These are phyloP conservation scores for Bryoerythrophyllum caledonicum DNA, from an alignment of 225 moss, liverwort and hornwort species.

Conservation along the genomic window DNA sequence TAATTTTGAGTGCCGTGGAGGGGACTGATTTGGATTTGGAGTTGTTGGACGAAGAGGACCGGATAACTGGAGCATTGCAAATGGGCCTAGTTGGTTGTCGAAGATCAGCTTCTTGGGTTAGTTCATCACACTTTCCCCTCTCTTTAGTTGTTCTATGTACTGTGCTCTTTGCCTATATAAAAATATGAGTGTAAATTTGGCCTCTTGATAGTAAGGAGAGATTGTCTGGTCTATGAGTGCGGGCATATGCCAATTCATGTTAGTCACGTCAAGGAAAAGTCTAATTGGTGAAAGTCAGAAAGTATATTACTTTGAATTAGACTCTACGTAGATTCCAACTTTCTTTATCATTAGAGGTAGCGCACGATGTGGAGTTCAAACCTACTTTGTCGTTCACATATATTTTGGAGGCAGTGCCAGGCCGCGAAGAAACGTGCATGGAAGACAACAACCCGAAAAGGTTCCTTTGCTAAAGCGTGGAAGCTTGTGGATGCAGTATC, in stretches of 20 bases:
- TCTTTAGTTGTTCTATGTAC: background rate
- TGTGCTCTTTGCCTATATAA: background rate
- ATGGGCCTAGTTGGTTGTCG: slow-evolving; percentile 46
- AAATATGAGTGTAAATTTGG: background rate
- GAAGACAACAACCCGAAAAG: slow-evolving; percentile 77
- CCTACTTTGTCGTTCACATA: slow-evolving; percentile 44
- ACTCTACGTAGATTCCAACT: background rate
- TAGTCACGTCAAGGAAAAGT: background rate
- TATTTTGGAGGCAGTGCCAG: slow-evolving; percentile 85
- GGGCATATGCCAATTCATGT: background rate
- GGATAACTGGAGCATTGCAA: slow-evolving; percentile 52
- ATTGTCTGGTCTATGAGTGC: background rate
- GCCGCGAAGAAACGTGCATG: slow-evolving; percentile 71
- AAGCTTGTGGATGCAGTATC: slow-evolving; percentile 68
- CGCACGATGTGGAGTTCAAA: slow-evolving; percentile 1
- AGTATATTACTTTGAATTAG: background rate
- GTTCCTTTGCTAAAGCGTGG: slow-evolving; percentile 69
- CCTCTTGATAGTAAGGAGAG: background rate
- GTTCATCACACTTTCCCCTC: slow-evolving; percentile 6
- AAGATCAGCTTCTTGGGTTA: slow-evolving; percentile 55
- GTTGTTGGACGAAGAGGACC: slow-evolving; percentile 42
- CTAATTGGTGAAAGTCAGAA: background rate
- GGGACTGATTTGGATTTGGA: slow-evolving; percentile 24
- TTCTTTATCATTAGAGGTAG: slow-evolving; percentile 5
- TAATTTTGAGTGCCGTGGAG: slow-evolving; percentile 22